These are phyloP conservation scores for Jacaranda mimosifolia DNA, from an alignment of 257 asterid genomes.

Conservation along the genomic window DNA sequence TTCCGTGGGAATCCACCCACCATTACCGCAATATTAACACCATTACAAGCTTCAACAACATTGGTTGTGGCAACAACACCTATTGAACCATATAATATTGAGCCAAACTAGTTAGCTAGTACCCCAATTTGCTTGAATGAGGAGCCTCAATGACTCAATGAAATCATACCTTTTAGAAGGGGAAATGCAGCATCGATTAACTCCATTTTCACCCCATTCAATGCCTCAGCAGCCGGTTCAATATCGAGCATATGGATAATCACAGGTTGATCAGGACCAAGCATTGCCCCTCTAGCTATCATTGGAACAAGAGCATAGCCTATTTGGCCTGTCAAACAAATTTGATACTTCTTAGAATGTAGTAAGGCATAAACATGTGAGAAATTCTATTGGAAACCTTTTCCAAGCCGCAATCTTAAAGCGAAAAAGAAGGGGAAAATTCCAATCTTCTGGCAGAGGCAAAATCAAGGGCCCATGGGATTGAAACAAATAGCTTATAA, in stretches of 20 bases:
- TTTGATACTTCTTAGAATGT: neutral
- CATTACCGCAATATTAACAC: slow-evolving; percentile 70
- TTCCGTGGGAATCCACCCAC: slow-evolving; percentile 72
- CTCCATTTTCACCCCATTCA: slow-evolving; percentile 78
- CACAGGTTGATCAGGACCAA: slow-evolving; percentile 81
- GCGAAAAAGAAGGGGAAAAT: neutral
- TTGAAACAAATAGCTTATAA: neutral
- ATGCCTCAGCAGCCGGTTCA: slow-evolving; percentile 57
- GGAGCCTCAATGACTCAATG: too few species aligned
- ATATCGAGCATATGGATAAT: slow-evolving; percentile 89
- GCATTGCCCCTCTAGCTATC: slow-evolving; percentile 84
- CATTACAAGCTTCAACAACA: slow-evolving; percentile 70
- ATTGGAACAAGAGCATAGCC: slow-evolving; percentile 89
- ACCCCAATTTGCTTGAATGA: neutral
- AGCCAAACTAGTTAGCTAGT: neutral
- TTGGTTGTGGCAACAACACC: slow-evolving; percentile 81
- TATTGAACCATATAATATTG: slow-evolving; percentile 25
- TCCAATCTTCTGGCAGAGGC: neutral
- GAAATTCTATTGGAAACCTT: too few species aligned
- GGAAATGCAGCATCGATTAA: slow-evolving; percentile 85
- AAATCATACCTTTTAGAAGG: slow-evolving; percentile 68
- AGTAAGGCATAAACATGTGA: neutral
- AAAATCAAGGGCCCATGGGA: neutral
- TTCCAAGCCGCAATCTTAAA: too few species aligned
- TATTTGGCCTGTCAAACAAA: slow-evolving; percentile 65